A percentile compares a stretch with the other conserved stretches of the same genome.
Evolutionary conservation across 2,329 filamentous ascomycete genomes (phyloP).

Genomic region (Colletotrichum sp.): DNA sequence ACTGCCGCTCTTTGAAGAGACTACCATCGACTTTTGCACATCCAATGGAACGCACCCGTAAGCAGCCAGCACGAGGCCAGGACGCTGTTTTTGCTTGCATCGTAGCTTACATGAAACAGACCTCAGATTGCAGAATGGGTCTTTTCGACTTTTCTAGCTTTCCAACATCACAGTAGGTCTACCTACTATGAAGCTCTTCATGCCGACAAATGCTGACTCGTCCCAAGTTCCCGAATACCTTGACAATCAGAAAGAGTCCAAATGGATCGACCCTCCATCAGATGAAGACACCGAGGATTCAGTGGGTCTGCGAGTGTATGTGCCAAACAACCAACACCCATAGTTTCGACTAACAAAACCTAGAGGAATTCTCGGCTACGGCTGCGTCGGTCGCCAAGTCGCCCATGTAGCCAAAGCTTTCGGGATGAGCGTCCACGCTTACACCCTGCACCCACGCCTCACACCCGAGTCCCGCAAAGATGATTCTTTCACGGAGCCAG

Average conservation of each 20-base stretch:
- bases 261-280: conserved; percentile 42
- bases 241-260: conserved; percentile 44
- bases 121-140: conserved; percentile 65
- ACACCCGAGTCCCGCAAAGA: conserved; percentile 71
- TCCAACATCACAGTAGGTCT: conserved; percentile 51
- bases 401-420: conserved; percentile 65
- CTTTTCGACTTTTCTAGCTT: conserved; percentile 54
- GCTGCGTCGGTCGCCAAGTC: conserved; percentile 57
- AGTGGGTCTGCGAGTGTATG: conserved; percentile 55
- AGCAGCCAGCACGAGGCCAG: background rate
- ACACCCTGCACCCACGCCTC: conserved; percentile 72
- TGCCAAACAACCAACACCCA: too few species aligned
- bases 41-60: conserved; percentile 64
- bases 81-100: background rate
- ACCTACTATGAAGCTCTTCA: background rate
- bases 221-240: conserved; percentile 48
- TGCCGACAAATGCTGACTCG: background rate
- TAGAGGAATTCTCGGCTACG: conserved; percentile 60
- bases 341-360: background rate
- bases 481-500: conserved; percentile 69
- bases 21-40: conserved; percentile 55
- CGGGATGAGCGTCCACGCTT: conserved; percentile 78
- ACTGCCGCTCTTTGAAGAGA: conserved; percentile 53
- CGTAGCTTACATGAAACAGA: conserved; percentile 30
- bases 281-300: conserved; percentile 42